Percentiles rank a stretch among this genome's conserved stretches.
These are phyloP conservation scores for Grigorovia transvaalensis DNA, from an alignment of 805 yeast genomes.

Conservation along the genomic window DNA sequence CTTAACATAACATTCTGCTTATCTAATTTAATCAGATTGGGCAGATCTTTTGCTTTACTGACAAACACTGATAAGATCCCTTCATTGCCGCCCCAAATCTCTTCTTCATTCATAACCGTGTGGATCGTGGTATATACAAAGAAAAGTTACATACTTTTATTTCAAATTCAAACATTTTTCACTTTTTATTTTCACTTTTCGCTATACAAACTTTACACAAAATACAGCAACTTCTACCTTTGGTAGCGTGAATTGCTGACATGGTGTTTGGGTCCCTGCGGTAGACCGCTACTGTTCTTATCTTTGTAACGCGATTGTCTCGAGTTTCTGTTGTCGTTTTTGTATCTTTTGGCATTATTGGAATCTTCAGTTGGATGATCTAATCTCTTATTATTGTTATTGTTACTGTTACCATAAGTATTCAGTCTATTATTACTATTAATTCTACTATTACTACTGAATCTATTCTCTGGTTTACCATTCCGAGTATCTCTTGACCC, in stretches of 20 bases:
- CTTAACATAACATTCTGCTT: conserved; percentile 91
- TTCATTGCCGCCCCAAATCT: conserved; percentile 21
- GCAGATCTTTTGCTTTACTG: conserved; percentile 72
- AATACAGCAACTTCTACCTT: conserved; percentile 4
- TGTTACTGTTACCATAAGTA: not conserved
- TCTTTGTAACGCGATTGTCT: not conserved
- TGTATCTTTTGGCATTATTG: not conserved
- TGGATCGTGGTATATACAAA: not conserved
- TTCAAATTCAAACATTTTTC: not conserved
- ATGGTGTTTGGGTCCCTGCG: conserved; percentile 16
- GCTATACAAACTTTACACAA: not conserved
- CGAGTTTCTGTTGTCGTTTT: not conserved
- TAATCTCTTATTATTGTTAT: not conserved
- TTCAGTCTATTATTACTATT: not conserved
- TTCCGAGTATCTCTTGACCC: not conserved
- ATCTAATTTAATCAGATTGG: conserved; percentile 76
- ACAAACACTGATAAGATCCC: conserved; percentile 67
- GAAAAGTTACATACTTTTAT: not conserved
- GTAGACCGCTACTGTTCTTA: conserved; percentile 5
- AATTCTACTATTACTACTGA: too few species aligned
- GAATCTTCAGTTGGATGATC: not conserved
- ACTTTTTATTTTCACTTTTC: not conserved
- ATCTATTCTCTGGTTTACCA: not conserved
- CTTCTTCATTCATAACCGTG: conserved; percentile 17
- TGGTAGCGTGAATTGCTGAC: conserved; percentile 12